phyloP scores from a whole-genome alignment of 352 stramenopile genomes.

The Phytopythium ostracodes region DNA sequence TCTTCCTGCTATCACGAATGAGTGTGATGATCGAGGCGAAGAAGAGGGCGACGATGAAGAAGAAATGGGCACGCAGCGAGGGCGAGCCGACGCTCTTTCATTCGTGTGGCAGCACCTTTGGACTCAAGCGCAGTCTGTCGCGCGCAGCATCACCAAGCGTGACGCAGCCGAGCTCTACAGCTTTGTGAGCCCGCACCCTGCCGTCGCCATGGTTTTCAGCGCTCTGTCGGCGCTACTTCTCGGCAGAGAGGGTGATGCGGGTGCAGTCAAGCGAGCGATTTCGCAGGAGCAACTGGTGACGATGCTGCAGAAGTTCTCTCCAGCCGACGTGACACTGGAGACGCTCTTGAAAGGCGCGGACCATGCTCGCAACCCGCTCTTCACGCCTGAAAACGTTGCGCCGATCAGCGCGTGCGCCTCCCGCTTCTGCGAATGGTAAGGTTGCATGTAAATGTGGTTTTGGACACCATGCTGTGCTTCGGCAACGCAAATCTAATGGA shows the following conservation, averaged over 20 bases:
- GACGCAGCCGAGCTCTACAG: conserved; percentile 79
- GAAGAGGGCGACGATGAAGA: conserved; percentile 4
- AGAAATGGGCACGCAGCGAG: not conserved
- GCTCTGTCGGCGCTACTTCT: conserved; percentile 53
- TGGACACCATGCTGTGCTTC: too few relatives aligned
- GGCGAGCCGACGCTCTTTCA: not conserved
- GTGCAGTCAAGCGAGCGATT: conserved; percentile 47
- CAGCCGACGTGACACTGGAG: conserved; percentile 28
- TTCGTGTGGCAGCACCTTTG: conserved; percentile 36
- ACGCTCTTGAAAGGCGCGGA: conserved; percentile 33
- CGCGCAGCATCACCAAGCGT: conserved; percentile 42
- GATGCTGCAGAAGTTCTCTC: conserved; percentile 38
- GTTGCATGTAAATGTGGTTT: too few relatives aligned
- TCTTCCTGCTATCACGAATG: not conserved
- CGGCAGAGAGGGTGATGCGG: conserved; percentile 31
- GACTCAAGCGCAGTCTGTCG: conserved; percentile 23
- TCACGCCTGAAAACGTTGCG: conserved; percentile 52
- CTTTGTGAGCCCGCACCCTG: conserved; percentile 73
- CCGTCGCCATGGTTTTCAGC: conserved; percentile 71
- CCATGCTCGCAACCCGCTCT: conserved; percentile 65
- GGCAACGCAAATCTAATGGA: too few relatives aligned
- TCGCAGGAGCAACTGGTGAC: conserved; percentile 66
- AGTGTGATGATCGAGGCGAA: conserved; percentile 15
- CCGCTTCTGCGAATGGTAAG: conserved; percentile 89
- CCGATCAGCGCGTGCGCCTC: conserved; percentile 85